These are phyloP conservation scores for Wickerhamiella dianesei DNA, from an alignment of 805 yeast genomes.

Conservation along the genomic window DNA sequence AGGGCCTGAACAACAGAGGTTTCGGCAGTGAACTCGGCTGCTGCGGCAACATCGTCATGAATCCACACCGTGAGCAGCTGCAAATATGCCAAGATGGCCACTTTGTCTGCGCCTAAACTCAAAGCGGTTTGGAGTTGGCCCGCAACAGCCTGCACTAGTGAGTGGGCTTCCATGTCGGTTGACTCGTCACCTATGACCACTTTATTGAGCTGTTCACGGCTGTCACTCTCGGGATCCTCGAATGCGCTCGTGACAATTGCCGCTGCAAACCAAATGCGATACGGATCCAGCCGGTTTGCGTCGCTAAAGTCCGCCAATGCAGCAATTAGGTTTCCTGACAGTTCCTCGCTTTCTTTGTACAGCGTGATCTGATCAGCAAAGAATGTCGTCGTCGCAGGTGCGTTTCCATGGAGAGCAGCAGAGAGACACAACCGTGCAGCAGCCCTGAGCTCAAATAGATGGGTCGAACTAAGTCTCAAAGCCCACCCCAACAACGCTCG, in stretches of 20 bases:
- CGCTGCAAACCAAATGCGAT: constrained; percentile 72
- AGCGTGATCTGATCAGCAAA: constrained; percentile 48
- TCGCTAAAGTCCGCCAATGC: constrained; percentile 66
- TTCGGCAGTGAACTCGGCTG: constrained; percentile 60
- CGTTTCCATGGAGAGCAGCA: constrained; percentile 54
- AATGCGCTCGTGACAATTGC: constrained; percentile 50
- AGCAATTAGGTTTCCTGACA: constrained; percentile 47
- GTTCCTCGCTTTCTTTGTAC: constrained; percentile 23
- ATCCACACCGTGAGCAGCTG: constrained; percentile 65
- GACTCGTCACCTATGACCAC: constrained; percentile 41
- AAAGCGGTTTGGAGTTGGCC: constrained; percentile 59
- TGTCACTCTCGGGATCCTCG: constrained; percentile 24
- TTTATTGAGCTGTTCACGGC: constrained; percentile 23
- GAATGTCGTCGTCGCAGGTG: constrained; percentile 47
- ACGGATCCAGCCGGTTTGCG: constrained; percentile 65
- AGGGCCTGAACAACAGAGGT: constrained; percentile 52
- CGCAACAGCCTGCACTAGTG: constrained; percentile 60
- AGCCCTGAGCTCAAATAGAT: constrained; percentile 65
- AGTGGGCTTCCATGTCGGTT: constrained; percentile 52
- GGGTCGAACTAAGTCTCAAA: constrained; percentile 64
- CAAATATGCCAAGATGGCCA: constrained; percentile 65
- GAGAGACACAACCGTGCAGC: constrained; percentile 55
- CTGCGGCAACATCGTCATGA: constrained; percentile 63
- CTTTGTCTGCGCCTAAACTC: constrained; percentile 43
- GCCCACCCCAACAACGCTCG: constrained; percentile 75